Evolutionary conservation across 2,329 filamentous ascomycete species (phyloP).

Genomic region (Colletotrichum sp.): DNA sequence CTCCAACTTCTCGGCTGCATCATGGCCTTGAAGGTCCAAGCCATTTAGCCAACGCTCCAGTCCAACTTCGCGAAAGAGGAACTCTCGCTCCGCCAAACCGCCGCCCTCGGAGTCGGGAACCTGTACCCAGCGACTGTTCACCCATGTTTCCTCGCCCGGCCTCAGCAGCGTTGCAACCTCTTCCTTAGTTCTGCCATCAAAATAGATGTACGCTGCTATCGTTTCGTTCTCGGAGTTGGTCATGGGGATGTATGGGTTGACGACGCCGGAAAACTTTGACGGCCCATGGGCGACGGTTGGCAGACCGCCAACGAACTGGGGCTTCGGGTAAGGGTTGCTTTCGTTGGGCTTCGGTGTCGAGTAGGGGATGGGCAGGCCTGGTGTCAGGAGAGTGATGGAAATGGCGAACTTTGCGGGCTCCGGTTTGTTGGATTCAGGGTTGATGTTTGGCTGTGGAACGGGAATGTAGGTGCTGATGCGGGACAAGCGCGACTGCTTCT

Average conservation of each 20-base stretch:
- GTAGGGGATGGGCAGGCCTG: slow-evolving; percentile 88
- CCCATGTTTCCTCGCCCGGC: slow-evolving; percentile 97
- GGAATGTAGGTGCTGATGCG: slow-evolving; percentile 98
- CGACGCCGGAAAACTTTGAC: slow-evolving; percentile 54
- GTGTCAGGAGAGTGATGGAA: slow-evolving; percentile 93
- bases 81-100: slow-evolving; percentile 93
- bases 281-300: slow-evolving; percentile 57
- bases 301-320: slow-evolving; percentile 79
- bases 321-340: slow-evolving; percentile 79
- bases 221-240: slow-evolving; percentile 95
- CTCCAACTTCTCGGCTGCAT: slow-evolving; percentile 88
- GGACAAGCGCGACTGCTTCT: slow-evolving; percentile 88
- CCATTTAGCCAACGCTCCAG: slow-evolving; percentile 97
- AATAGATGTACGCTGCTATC: slow-evolving; percentile 98
- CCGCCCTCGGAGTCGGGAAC: slow-evolving; percentile 90
- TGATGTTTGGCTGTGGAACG: slow-evolving; percentile 84
- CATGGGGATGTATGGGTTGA: slow-evolving; percentile 89
- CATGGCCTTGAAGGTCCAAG: slow-evolving; percentile 90
- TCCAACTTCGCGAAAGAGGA: slow-evolving; percentile 95
- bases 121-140: slow-evolving; percentile 97
- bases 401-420: slow-evolving; percentile 97
- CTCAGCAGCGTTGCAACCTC: slow-evolving; percentile 94
- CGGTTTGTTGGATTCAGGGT: slow-evolving; percentile 68
- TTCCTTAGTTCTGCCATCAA: slow-evolving; percentile 93
- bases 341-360: slow-evolving; percentile 83